Percentiles rank a stretch among this genome's conserved stretches.
phyloP scores from a whole-genome alignment of 2,329 filamentous ascomycete genomes.

The Pochonia chlamydosporia region DNA sequence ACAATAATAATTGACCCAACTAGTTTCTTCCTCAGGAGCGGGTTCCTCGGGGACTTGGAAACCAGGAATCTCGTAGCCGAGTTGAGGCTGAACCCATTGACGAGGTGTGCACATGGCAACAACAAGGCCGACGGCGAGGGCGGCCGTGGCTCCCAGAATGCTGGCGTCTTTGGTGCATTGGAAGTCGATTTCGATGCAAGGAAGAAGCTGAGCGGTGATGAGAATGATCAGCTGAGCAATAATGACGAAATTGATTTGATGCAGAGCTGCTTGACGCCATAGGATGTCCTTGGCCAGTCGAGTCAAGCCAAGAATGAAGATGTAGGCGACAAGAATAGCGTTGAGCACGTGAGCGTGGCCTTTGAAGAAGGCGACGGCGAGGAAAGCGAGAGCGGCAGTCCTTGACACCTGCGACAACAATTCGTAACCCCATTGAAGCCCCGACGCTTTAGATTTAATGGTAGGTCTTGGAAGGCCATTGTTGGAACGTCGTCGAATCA shows the following conservation, averaged over 20 bases:
- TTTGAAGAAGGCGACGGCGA: conserved; percentile 28
- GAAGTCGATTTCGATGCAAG: conserved; percentile 34
- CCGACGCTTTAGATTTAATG: conserved; percentile 27
- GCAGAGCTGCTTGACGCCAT: conserved; percentile 41
- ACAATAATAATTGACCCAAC: conserved; percentile 46
- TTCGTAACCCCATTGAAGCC: conserved; percentile 37
- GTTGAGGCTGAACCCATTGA: conserved; percentile 42
- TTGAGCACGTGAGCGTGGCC: conserved; percentile 30
- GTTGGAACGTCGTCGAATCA: conserved; percentile 25
- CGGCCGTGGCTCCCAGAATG: conserved; percentile 28
- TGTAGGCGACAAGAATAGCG: conserved; percentile 31
- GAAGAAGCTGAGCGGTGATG: conserved; percentile 31
- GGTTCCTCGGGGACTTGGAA: conserved; percentile 32
- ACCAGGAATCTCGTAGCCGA: conserved; percentile 31
- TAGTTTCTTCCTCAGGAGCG: conserved; percentile 46
- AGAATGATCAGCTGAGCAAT: conserved; percentile 30
- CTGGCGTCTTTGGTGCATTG: conserved; percentile 23
- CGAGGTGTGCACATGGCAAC: conserved; percentile 41
- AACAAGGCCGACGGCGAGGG: conserved; percentile 30
- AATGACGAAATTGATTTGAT: conserved; percentile 43
- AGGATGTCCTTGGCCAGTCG: conserved; percentile 33
- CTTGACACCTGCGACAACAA: conserved; percentile 35
- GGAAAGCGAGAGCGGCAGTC: conserved; percentile 32
- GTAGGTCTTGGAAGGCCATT: conserved; percentile 4
- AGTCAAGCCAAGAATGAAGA: conserved; percentile 36